A percentile compares a stretch with the other conserved stretches of the same genome.
These are phyloP conservation scores for Aspergillus saccharolyticus DNA, from an alignment of 495 filamentous ascomycete species.

Conservation along the genomic window DNA sequence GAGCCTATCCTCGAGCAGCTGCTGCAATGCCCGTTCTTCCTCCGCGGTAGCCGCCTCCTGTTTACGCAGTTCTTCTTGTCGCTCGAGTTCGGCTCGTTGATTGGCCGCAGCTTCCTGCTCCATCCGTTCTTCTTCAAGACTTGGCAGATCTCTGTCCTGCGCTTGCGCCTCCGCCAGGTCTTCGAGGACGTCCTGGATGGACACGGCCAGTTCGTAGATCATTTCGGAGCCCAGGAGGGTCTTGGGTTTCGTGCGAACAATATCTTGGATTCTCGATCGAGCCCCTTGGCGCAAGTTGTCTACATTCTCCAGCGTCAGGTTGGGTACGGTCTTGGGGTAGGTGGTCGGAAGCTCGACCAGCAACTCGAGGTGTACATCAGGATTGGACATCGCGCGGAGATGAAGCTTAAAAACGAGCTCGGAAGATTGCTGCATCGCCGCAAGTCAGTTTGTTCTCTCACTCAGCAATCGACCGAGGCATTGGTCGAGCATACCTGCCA, in stretches of 20 bases:
- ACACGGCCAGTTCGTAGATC: slow-evolving; percentile 80
- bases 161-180: slow-evolving; percentile 73
- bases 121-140: slow-evolving; percentile 83
- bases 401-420: slow-evolving; percentile 76
- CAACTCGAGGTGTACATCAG: slow-evolving; percentile 58
- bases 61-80: slow-evolving; percentile 47
- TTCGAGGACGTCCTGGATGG: slow-evolving; percentile 82
- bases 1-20: slow-evolving; percentile 73
- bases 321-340: slow-evolving; percentile 82
- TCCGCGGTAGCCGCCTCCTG: slow-evolving; percentile 57
- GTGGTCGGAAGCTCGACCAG: slow-evolving; percentile 77
- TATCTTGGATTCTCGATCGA: slow-evolving; percentile 61
- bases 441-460: not conserved
- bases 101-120: slow-evolving; percentile 56
- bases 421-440: slow-evolving; percentile 54
- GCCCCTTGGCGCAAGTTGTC: slow-evolving; percentile 59
- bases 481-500: slow-evolving; percentile 68
- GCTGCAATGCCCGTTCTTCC: slow-evolving; percentile 68
- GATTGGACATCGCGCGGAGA: slow-evolving; percentile 65
- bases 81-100: slow-evolving; percentile 49
- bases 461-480: slow-evolving; percentile 1
- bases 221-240: slow-evolving; percentile 74
- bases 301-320: slow-evolving; percentile 61
- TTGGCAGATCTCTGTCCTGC: slow-evolving; percentile 68
- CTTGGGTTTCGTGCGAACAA: slow-evolving; percentile 65